Percentiles rank a stretch among this genome's conserved stretches.
These are phyloP conservation scores for Tylopilus sp. DNA, from an alignment of 1,284 basidiomycete genomes.

Conservation along the genomic window DNA sequence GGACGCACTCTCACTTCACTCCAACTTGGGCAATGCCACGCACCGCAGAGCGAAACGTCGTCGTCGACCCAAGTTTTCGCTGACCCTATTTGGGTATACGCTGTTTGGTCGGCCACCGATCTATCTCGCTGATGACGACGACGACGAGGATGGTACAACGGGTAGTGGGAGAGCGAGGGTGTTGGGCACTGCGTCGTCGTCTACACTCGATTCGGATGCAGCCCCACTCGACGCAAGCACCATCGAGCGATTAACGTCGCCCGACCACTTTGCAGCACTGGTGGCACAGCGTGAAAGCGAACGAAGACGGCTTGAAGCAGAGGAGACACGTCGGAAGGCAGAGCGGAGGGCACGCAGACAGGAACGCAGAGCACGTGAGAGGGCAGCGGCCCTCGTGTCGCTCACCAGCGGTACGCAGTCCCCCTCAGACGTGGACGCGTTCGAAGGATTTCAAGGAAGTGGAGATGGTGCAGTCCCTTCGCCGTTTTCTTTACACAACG, in stretches of 20 bases:
- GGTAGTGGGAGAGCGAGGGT: constrained; percentile 19
- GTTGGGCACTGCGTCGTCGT: constrained; percentile 51
- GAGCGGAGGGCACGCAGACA: constrained; percentile 57
- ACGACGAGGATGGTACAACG: constrained; percentile 51
- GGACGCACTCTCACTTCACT: constrained; percentile 74
- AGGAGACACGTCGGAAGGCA: constrained; percentile 55
- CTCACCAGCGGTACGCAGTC: constrained; percentile 40
- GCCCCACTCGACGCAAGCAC: constrained; percentile 66
- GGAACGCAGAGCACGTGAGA: constrained; percentile 53
- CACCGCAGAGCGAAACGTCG: constrained; percentile 32
- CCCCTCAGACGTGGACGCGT: constrained; percentile 46
- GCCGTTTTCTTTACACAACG: constrained; percentile 4
- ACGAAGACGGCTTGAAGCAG: constrained; percentile 44
- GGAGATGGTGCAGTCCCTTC: constrained; percentile 28
- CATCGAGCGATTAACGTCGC: constrained; percentile 60
- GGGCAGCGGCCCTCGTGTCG: constrained; percentile 51
- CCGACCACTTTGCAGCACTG: constrained; percentile 40
- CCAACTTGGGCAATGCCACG: constrained; percentile 48
- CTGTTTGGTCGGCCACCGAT: constrained; percentile 72
- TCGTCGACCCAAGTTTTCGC: constrained; percentile 56
- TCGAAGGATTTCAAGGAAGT: constrained; percentile 70
- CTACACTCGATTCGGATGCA: constrained; percentile 75
- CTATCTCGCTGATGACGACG: constrained; percentile 61
- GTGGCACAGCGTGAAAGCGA: constrained; percentile 49
- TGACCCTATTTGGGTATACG: constrained; percentile 71